Conservation (phyloP, 2,329 filamentous ascomycete species). For the Sporothrix sp. region DNA sequence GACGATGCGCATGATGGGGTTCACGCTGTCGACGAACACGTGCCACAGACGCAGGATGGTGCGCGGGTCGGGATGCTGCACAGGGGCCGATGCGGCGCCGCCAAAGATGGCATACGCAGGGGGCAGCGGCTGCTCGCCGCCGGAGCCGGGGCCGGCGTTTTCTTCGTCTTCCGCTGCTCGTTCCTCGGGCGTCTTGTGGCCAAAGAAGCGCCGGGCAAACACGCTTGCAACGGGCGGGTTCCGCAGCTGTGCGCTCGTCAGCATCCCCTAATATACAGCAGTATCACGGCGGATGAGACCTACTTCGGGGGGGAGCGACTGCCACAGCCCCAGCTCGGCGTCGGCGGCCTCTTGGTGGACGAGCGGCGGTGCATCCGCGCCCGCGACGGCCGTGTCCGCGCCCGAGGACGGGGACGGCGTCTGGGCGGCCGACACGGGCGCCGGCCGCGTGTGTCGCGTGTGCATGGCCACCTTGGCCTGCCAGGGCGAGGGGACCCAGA, state of each 20-base stretch:
- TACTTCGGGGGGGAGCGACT: slow-evolving; percentile 5
- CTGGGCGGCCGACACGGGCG: background rate
- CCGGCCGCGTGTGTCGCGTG: background rate
- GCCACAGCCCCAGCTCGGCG: background rate
- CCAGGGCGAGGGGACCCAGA: slow-evolving; percentile 21
- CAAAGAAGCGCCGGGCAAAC: slow-evolving; percentile 1
- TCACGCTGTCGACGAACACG: slow-evolving; percentile 25
- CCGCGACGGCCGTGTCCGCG: background rate
- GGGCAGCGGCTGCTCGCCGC: background rate
- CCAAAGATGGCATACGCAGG: background rate
- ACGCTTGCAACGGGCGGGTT: slow-evolving; percentile 7
- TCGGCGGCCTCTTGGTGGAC: background rate
- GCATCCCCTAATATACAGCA: too few relatives aligned
- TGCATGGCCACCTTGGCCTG: slow-evolving; percentile 8
- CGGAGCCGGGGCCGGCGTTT: background rate
- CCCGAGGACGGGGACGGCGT: background rate
- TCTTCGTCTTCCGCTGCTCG: background rate
- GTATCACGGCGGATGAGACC: background rate
- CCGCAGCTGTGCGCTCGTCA: background rate
- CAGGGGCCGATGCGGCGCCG: background rate
- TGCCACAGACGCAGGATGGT: slow-evolving; percentile 26
- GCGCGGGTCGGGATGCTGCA: slow-evolving; percentile 24
- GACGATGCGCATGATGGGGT: slow-evolving; percentile 25
- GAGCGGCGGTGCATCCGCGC: too few relatives aligned
- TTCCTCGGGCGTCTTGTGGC: background rate